These are phyloP conservation scores for Lepiota brunneoincarnata DNA, from an alignment of 768 basidiomycete genomes.

Conservation along the genomic window DNA sequence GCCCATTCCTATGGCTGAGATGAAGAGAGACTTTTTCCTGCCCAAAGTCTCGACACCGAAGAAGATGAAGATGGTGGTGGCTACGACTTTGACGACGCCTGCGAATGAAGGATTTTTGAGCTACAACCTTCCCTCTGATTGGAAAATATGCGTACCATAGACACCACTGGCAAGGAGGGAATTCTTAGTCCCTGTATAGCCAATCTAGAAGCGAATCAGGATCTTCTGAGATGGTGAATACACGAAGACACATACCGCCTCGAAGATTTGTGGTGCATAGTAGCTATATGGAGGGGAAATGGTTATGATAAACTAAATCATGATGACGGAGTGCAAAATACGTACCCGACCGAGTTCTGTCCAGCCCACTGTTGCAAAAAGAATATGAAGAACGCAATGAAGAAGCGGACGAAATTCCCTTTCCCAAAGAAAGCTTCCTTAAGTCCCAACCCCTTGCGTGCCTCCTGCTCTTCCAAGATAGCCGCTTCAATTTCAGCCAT, in stretches of 20 bases:
- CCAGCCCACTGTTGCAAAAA: constrained; percentile 82
- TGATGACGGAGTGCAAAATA: not conserved
- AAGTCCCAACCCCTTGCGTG: constrained; percentile 60
- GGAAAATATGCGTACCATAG: constrained; percentile 35
- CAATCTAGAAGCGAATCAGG: constrained; percentile 43
- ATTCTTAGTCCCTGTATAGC: constrained; percentile 55
- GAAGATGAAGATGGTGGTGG: constrained; percentile 65
- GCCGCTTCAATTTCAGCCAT: constrained; percentile 82
- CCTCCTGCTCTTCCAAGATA: constrained; percentile 68
- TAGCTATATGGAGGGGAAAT: constrained; percentile 34
- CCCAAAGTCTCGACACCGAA: constrained; percentile 67
- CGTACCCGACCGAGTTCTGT: constrained; percentile 71
- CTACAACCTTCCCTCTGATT: not conserved
- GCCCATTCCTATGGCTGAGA: constrained; percentile 79
- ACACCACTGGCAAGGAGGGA: constrained; percentile 72
- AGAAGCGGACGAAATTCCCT: constrained; percentile 79
- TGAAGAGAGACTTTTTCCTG: constrained; percentile 66
- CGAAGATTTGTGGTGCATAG: constrained; percentile 74
- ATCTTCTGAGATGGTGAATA: constrained; percentile 4
- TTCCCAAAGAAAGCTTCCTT: constrained; percentile 77
- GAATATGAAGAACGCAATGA: constrained; percentile 83
- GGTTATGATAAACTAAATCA: not conserved
- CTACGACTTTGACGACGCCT: constrained; percentile 63
- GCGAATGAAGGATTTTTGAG: not conserved
- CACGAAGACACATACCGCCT: constrained; percentile 39